Base-by-base conservation (phyloP, 2,329 filamentous ascomycete species). In the Arthrinium puccinioides region DNA sequence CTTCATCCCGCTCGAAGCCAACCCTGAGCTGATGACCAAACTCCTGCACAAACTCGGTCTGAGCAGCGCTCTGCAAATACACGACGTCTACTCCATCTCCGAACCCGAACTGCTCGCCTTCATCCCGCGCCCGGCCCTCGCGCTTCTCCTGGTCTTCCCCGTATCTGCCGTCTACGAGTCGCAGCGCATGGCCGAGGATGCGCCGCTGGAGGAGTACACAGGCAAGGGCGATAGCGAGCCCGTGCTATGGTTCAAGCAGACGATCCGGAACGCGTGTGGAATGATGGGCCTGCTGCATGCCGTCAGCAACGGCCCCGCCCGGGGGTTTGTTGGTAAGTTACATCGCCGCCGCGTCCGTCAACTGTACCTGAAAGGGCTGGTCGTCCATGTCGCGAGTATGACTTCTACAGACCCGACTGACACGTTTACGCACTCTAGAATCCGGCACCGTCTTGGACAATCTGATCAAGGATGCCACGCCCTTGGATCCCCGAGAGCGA, bases 231-330 rank as follows among this genome's bases (percentile, higher is more conserved):
- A 72, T 1, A 55, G 53, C 0, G 87, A 96, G 55, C 82, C 86
- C 5, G 86, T 96, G 0, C 54, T 94, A 7, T 98, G 90, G 92
- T 97, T 89, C 72, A 84, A 79, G 50, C 90, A 97, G 66, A 97
- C 89, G 0, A 96, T 97, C 51, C 76, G 84, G 43, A 94, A 97
- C 57, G 87, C 90, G 1, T 97, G 90, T 59, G 90, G 90, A 0
- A 66, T 95, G 30, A 95, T 96, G 67, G 92, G 85, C 0, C 63
- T 97, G 20, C 59, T 97, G 31, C 92, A 97, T 57, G 84, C 82
- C 14, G 76, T 87, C 0, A 72, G 73, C 31, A 98, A 97, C 59
- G 88, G 88, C 0, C 70, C 72, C 2, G 82, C 85, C 1, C 66
- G 74, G 39, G 62, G 64, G 4, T 74, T 81, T 37, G 74, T 94